Evolutionary conservation across 345 rosid species (phyloP).

Genomic region (Linum usitatissimum): DNA sequence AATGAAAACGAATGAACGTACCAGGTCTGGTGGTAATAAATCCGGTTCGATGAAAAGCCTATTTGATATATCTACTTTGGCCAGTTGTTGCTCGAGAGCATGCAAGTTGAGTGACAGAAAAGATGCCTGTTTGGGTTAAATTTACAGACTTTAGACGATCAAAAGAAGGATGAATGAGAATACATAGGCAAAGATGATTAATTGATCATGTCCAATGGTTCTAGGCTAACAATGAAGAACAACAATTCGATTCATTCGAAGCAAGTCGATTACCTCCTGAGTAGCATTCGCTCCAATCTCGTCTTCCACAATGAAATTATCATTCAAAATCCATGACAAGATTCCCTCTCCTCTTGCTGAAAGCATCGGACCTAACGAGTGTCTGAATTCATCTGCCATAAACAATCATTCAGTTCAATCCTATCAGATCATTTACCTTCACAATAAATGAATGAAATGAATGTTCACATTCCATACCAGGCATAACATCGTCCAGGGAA

Average conservation of each 20-base stretch:
- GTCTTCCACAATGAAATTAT: slow-evolving; percentile 57
- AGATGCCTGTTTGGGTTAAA: slow-evolving; percentile 32
- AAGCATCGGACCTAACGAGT: slow-evolving; percentile 47
- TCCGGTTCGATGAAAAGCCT: slow-evolving; percentile 70
- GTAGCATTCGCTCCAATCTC: slow-evolving; percentile 38
- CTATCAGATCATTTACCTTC: neutral
- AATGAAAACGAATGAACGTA: slow-evolving; percentile 17
- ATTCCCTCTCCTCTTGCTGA: slow-evolving; percentile 59
- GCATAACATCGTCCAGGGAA: slow-evolving; percentile 44
- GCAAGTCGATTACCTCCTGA: slow-evolving; percentile 41
- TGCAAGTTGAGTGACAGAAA: slow-evolving; percentile 59
- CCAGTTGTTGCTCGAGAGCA: slow-evolving; percentile 52
- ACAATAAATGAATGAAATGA: neutral
- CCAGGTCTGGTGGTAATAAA: slow-evolving; percentile 54
- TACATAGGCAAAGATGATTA: neutral
- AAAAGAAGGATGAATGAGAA: neutral
- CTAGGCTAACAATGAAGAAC: neutral
- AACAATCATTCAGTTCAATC: neutral
- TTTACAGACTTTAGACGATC: neutral
- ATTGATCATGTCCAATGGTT: neutral
- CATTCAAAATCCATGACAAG: slow-evolving; percentile 60
- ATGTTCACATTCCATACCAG: slow-evolving; percentile 28
- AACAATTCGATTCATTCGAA: neutral
- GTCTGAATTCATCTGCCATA: slow-evolving; percentile 43
- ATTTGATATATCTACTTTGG: slow-evolving; percentile 46